These are phyloP conservation scores for Pharnaceum exiguum DNA, from an alignment of 148 eudicot genomes.

Conservation along the genomic window DNA sequence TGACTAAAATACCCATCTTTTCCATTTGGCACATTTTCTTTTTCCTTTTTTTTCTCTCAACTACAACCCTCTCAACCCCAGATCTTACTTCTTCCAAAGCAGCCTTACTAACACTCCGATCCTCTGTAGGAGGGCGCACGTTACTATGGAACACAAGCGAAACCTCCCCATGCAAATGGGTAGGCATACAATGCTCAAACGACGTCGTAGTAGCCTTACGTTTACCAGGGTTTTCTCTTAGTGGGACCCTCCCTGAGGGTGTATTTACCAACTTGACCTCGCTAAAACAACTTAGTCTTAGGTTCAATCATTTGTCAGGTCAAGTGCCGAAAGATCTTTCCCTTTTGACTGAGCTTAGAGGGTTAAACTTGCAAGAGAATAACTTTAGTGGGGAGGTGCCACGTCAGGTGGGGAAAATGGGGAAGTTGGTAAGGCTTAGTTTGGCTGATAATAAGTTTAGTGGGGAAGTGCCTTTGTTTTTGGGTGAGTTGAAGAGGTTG, in stretches of 20 bases:
- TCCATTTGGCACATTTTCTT: too few species aligned
- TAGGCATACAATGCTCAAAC: constrained; percentile 48
- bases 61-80: constrained; percentile 10
- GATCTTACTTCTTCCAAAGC: constrained; percentile 36
- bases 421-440: constrained; percentile 41
- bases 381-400: constrained; percentile 42
- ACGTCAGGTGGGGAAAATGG: constrained; percentile 18
- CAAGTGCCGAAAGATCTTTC: constrained; percentile 38
- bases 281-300: constrained; percentile 44
- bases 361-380: constrained; percentile 52
- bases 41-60: constrained; percentile 7
- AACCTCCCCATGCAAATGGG: constrained; percentile 43
- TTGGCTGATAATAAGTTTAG: constrained; percentile 52
- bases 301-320: constrained; percentile 52
- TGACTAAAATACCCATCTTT: too few species aligned
- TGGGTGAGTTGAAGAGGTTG: constrained; percentile 42
- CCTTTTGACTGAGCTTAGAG: constrained; percentile 31
- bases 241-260: constrained; percentile 43
- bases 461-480: constrained; percentile 36
- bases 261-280: constrained; percentile 37
- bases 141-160: constrained; percentile 44
- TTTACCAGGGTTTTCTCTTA: constrained; percentile 54
- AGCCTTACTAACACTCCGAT: constrained; percentile 52
- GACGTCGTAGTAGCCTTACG: constrained; percentile 44
- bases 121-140: constrained; percentile 63